phyloP scores from a whole-genome alignment of 768 basidiomycete genomes.

The Boletus sensibilis region DNA sequence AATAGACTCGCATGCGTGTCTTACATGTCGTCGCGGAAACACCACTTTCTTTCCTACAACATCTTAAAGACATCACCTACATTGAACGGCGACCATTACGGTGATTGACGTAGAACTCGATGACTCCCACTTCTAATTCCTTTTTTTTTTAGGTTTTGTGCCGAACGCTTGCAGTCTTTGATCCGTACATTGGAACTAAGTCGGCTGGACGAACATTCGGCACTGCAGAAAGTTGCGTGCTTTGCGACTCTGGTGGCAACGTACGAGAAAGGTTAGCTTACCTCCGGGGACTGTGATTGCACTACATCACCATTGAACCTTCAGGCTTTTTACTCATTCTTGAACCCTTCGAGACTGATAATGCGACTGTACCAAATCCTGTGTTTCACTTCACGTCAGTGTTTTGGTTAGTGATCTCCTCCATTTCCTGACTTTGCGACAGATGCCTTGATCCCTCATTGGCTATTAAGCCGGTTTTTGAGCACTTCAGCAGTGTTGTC shows the following conservation, averaged over 20 bases:
- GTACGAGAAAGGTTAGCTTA: constrained; percentile 83
- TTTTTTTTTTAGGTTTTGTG: constrained; percentile 79
- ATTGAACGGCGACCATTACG: constrained; percentile 91
- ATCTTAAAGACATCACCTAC: constrained; percentile 98
- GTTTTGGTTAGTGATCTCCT: constrained; percentile 6
- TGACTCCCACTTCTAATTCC: background rate
- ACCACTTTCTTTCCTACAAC: constrained; percentile 93
- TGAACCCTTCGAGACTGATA: constrained; percentile 98
- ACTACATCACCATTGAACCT: background rate
- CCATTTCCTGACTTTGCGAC: constrained; percentile 13
- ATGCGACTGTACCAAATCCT: constrained; percentile 97
- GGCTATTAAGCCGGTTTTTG: constrained; percentile 97
- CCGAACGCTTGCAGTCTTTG: constrained; percentile 91
- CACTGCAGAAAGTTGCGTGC: constrained; percentile 91
- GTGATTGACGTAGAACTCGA: constrained; percentile 41
- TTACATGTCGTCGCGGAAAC: constrained; percentile 99
- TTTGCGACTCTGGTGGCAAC: constrained; percentile 98
- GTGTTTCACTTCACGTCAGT: constrained; percentile 95
- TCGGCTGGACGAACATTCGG: constrained; percentile 86
- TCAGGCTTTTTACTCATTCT: constrained; percentile 93
- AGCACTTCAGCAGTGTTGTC: constrained; percentile 96
- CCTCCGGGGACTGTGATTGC: background rate
- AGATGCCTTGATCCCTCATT: constrained; percentile 97
- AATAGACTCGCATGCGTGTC: constrained; percentile 97
- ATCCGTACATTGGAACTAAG: constrained; percentile 89